Evolutionary conservation across 2,329 filamentous ascomycete species (phyloP).

Genomic region (Ophiostoma triangulosporum): DNA sequence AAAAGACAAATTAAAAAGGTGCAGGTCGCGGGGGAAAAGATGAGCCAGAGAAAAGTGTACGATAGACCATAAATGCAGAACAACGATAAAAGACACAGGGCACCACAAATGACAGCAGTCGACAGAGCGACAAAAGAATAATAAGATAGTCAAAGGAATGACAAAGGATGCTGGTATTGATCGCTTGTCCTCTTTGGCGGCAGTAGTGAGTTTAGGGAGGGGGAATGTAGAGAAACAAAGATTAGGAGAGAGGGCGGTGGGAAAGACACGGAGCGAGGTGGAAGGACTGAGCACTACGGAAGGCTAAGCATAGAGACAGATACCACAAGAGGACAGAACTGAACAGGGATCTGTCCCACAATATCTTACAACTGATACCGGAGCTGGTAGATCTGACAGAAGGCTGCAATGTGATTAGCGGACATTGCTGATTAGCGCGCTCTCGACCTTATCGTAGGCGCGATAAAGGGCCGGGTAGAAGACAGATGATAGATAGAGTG

Average conservation of each 20-base stretch:
- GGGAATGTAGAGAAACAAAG: background rate
- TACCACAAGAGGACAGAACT: background rate
- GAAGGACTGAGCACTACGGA: background rate
- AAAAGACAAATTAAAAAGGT: too few species aligned
- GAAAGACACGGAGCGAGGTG: background rate
- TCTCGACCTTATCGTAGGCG: constrained; percentile 1
- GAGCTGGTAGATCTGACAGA: background rate
- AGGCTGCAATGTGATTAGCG: constrained; percentile 1
- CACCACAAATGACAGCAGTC: background rate
- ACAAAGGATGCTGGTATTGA: background rate
- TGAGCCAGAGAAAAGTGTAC: background rate
- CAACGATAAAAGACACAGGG: background rate
- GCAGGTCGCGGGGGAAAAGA: background rate
- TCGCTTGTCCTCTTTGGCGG: background rate
- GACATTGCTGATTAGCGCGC: background rate
- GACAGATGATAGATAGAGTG: background rate
- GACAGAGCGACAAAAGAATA: background rate
- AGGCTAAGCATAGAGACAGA: background rate
- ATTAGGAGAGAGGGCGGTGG: background rate
- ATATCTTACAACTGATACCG: background rate
- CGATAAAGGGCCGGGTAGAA: constrained; percentile 1
- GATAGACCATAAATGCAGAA: too few species aligned
- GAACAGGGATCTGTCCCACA: background rate
- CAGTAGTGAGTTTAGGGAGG: background rate
- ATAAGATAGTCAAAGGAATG: background rate